phyloP scores from a whole-genome alignment of 225 moss, liverwort and hornwort species.

The Marchantia polymorpha region DNA sequence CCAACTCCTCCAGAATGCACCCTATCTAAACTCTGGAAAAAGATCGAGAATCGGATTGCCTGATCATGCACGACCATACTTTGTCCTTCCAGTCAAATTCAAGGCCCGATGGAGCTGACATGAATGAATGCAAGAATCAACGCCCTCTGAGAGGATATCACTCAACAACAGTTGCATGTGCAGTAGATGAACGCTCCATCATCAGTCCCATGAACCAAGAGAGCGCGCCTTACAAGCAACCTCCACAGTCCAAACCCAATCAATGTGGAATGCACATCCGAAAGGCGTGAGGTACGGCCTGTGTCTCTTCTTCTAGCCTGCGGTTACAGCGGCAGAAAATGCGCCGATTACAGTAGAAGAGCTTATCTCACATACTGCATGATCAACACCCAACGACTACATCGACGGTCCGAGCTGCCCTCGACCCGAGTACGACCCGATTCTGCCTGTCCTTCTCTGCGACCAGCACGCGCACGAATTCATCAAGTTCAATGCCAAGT shows the following conservation, averaged over 20 bases:
- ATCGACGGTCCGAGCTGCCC: no score
- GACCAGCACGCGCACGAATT: no score
- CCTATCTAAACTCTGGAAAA: no score
- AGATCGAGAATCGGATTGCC: background rate
- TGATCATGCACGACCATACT: background rate
- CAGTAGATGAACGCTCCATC: background rate
- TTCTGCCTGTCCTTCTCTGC: no score
- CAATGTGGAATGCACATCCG: background rate
- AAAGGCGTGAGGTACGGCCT: background rate
- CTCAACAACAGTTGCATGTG: background rate
- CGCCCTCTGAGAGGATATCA: background rate
- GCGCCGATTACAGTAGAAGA: no score
- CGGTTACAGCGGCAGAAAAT: no score
- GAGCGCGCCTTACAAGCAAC: background rate
- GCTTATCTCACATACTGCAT: no score
- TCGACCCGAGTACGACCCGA: no score
- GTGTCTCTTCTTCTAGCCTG: background rate
- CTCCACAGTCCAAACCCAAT: background rate
- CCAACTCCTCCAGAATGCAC: no score
- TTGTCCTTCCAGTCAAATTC: background rate
- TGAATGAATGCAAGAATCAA: background rate
- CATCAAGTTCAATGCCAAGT: no score
- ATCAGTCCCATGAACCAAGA: background rate
- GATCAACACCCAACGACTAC: no score
- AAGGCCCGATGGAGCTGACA: background rate